Evolutionary conservation across 257 asterid genomes (phyloP), one percentile per base, ranked within the genome.

Genomic region (Solanum clarkiae): DNA sequence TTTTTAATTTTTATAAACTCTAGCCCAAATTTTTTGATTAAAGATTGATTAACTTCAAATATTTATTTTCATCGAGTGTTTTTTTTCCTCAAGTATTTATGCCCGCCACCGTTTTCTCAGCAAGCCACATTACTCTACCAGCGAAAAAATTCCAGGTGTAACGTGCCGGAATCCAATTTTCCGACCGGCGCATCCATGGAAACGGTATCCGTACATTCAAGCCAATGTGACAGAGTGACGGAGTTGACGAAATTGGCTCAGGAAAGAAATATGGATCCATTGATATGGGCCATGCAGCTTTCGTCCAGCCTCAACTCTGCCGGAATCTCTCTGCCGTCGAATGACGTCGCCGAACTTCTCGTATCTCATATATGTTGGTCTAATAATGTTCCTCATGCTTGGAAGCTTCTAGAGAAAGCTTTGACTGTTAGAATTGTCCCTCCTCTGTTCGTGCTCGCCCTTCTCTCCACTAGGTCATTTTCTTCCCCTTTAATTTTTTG

Each of bases 351-450:
- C 24, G 89, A 92, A 83, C 71, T 94, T 42, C 93, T 96, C 20
- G 96, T 94, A 59, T 90, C 93, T 49, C 96, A 94, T 88, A 92
- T 96, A 83, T 96, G 99, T 88, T 95, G 97, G 98, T 88, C 92
- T 16, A 95, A 93, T 84, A 95, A 96, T 80, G 85, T 86, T 56
- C 97, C 98, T 32, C 84, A 87, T 85, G 97, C 95, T 17, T 96
- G 99, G 99, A 96, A 96, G 84, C 91, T 91, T 87, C 95, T 96
- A 26, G 99, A 96, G 83, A 94, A 93, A 90, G 98, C 98, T 80
- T 87, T 92, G 55, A 90, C 93, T 20, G 60, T 95, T 82, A 90
- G 97, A 51, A 79, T 92, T 44, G 92, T 94, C 7, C 98, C 99
- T 7, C 98, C 98, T 26, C 69, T 95, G 95, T 90, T 91, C 85